Evolutionary conservation across 345 rosid species (phyloP), one percentile per base, ranked within the genome.

Genomic region (Citrus reticulata): DNA sequence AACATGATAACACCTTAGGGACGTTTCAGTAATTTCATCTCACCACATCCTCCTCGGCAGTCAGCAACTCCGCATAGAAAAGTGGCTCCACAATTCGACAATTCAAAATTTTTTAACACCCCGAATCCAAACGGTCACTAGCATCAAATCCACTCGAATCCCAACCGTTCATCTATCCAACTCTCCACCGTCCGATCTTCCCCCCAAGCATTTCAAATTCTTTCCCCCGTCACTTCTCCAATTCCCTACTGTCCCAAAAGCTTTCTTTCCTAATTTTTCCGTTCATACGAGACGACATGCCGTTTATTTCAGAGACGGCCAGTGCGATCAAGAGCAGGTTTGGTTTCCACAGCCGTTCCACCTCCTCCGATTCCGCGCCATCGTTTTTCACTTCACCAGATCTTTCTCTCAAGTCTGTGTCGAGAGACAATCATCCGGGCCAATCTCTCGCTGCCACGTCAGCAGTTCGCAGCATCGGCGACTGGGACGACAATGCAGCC

Each of bases 301-400:
- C 98, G 82, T 90, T 94, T 70, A 78, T 92, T 25, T 88, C 93
- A 2, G 98, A 97, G 74, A 88, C 93, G 7, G 93, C 95, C 30
- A 93, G 95, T 68, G 98, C 95, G 29, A 87, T 90, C 70, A 94
- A 89, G 91, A 86, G 91, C 85, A 88, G 98, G 51, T 92, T 94
- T 78, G 98, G 99, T 24, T 96, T 94, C 84, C 90, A 88, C 72
- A 85, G 87, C 82, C 93, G 87, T 29, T 75, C 78, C 10, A 55
- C 88, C 27, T 71, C 87, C 30, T 85, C 89, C 49, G 98, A 89
- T 22, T 74, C 92, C 20, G 79, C 80, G 39, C 83, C 78, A 55
- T 32, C 84, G 61, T 83, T 81, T 35, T 85, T 86, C 19, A 79
- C 78, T 66, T 78, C 95, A 25, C 91, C 89, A 11, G 89, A 89